Base-by-base conservation (phyloP, 371 early-diverging fungal species). In the Dichotomocladium elegans region DNA sequence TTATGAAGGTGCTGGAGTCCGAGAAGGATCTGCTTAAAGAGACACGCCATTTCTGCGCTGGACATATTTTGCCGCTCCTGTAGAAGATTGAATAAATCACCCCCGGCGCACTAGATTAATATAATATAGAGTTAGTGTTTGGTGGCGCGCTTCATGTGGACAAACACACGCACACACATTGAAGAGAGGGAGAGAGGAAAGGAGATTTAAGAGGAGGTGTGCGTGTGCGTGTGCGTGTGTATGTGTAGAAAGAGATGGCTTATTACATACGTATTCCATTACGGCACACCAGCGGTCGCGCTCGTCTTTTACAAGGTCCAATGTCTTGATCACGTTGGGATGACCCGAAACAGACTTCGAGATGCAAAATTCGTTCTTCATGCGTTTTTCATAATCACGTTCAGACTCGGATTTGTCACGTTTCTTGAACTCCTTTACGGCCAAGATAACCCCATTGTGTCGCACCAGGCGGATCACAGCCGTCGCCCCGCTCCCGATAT, bases 1-100 rank as follows among this genome's bases (percentile, higher is more conserved):
- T 90, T 73, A 75, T 99, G 99, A 60, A 96, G 90, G 62, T 98
- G 95, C 49, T 94, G 92, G 35, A 99, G 79, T 45, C 98, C 94
- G 37, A 94, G 81, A 68, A 96, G 86, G 51, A 99, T 75, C 63
- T 99, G 99, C 66, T 96, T 69, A 47, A 85, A 87, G 14, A 79
- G 71, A 47, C 85, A 83, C 31, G 65, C 69, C 19, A 68, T 60
- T 46, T 82, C 85, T 24, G 63, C 58, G 12, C 61, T 53, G 8
- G 77, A 57, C 53, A 83, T 55, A 11, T 51, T 57, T 8, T 67
- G 74, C 46, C 52, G 74, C 58, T 55, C 77, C 42, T 53, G 69
- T 30, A 84, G 62, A 19, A 85, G 44, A 30, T 63, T 63, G 47
- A 81, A 82, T 41, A 82, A 55, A 66, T 85, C 85, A 9, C 86